Conservation (phyloP, 2,329 filamentous ascomycete genomes). For the Magnaporthiopsis incrustans region DNA sequence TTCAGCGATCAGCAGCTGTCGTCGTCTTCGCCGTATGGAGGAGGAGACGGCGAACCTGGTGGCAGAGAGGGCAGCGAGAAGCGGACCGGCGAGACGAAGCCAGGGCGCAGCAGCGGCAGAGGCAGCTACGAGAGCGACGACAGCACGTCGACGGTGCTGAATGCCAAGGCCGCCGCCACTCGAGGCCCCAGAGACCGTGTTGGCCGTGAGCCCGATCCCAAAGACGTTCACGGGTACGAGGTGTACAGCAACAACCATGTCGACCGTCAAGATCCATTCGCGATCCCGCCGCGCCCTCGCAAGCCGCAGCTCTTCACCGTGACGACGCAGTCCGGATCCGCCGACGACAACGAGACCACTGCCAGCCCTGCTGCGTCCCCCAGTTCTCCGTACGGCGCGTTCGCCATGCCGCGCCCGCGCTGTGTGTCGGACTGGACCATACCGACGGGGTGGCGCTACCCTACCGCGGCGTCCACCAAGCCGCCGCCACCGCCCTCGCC, state of each 20-base stretch:
- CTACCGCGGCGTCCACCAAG: neutral
- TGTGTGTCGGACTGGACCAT: constrained; percentile 1
- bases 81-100: neutral
- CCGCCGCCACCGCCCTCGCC: neutral
- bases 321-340: neutral
- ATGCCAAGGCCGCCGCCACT: neutral
- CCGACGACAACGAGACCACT: neutral
- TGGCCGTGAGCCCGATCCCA: neutral
- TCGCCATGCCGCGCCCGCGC: neutral
- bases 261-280: constrained; percentile 1
- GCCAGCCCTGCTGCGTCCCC: neutral
- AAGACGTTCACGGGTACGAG: neutral
- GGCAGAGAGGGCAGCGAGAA: neutral
- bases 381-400: neutral
- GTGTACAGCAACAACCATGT: neutral
- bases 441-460: neutral
- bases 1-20: constrained; percentile 3
- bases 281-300: constrained; percentile 1
- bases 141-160: neutral
- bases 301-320: constrained; percentile 5
- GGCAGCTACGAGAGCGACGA: neutral
- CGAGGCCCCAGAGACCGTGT: neutral
- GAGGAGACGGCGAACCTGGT: neutral
- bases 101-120: neutral
- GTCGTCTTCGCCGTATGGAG: neutral